Evolutionary conservation across 2,329 filamentous ascomycete genomes (phyloP).

Genomic region (Rutstroemia sp.): DNA sequence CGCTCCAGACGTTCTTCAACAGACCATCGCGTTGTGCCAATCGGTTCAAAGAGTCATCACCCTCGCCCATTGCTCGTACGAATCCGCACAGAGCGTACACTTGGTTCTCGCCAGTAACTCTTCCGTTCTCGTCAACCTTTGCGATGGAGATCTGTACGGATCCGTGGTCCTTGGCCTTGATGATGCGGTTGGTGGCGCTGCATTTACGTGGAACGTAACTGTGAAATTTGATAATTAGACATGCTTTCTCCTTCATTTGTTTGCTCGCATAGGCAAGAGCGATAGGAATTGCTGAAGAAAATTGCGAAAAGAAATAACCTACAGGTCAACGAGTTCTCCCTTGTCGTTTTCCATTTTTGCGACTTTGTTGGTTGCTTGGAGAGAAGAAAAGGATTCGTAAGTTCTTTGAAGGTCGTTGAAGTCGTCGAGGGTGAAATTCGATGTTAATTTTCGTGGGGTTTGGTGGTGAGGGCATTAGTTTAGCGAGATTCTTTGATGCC

Average conservation of each 20-base stretch:
- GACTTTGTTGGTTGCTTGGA: conserved; percentile 28
- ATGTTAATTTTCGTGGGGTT: conserved; percentile 20
- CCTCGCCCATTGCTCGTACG: conserved; percentile 96
- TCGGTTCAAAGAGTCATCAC: conserved; percentile 92
- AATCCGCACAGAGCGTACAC: conserved; percentile 96
- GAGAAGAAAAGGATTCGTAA: conserved; percentile 10
- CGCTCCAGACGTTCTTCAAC: conserved; percentile 95
- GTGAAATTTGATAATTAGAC: conserved; percentile 16
- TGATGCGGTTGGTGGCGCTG: conserved; percentile 98
- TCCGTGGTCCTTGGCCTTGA: conserved; percentile 99
- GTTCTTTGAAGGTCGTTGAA: conserved; percentile 25
- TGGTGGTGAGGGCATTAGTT: conserved; percentile 6
- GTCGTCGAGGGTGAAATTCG: conserved; percentile 23
- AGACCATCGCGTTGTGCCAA: conserved; percentile 93
- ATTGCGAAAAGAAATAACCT: conserved; percentile 36
- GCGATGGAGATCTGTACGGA: conserved; percentile 94
- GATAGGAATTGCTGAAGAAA: not conserved
- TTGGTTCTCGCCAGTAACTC: conserved; percentile 90
- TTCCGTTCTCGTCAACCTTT: conserved; percentile 99
- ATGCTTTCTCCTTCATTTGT: conserved; percentile 10
- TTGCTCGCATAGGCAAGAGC: not conserved
- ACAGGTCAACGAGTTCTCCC: conserved; percentile 99
- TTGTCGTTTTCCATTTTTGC: conserved; percentile 99
- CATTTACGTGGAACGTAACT: conserved; percentile 99
- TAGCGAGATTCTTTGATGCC: conserved; percentile 8